These are phyloP conservation scores for Rhodotorula sp. DNA, from an alignment of 1,284 basidiomycete genomes.

Conservation along the genomic window DNA sequence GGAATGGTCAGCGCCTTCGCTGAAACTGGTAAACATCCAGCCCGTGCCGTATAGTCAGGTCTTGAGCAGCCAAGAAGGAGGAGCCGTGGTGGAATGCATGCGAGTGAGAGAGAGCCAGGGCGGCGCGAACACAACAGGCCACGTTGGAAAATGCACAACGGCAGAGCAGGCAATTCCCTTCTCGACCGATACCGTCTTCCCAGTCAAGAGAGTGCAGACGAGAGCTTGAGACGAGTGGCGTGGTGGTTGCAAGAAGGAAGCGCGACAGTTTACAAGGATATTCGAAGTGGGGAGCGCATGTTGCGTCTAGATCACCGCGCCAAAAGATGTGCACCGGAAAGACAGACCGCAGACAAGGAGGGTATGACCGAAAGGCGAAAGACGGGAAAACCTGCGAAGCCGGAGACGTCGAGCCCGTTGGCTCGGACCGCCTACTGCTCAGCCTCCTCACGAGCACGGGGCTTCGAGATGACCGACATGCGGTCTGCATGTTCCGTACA, in stretches of 20 bases:
- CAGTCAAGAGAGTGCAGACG: too few relatives aligned
- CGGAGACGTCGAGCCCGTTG: neutral
- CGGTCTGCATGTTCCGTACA: conserved; percentile 8
- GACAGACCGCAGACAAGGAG: neutral
- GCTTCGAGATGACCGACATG: conserved; percentile 24
- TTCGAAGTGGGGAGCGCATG: too few relatives aligned
- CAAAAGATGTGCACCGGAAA: too few relatives aligned
- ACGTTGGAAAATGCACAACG: neutral
- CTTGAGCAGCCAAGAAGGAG: neutral
- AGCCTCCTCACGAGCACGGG: conserved; percentile 13
- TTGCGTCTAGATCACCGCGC: too few relatives aligned
- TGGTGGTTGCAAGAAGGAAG: too few relatives aligned
- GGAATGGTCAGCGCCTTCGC: conserved; percentile 10
- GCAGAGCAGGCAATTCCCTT: neutral
- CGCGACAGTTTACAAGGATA: too few relatives aligned
- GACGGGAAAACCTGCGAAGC: too few relatives aligned
- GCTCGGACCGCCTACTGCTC: conserved; percentile 5
- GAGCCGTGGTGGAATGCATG: neutral
- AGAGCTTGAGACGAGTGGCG: too few relatives aligned
- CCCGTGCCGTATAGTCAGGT: too few relatives aligned
- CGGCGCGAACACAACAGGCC: neutral
- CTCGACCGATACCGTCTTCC: too few relatives aligned
- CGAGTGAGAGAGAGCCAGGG: neutral
- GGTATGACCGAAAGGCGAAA: conserved; percentile 7
- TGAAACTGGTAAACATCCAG: conserved; percentile 28